phyloP scores from a whole-genome alignment of 2,329 filamentous ascomycete genomes.

The Stromatinia cepivora region DNA sequence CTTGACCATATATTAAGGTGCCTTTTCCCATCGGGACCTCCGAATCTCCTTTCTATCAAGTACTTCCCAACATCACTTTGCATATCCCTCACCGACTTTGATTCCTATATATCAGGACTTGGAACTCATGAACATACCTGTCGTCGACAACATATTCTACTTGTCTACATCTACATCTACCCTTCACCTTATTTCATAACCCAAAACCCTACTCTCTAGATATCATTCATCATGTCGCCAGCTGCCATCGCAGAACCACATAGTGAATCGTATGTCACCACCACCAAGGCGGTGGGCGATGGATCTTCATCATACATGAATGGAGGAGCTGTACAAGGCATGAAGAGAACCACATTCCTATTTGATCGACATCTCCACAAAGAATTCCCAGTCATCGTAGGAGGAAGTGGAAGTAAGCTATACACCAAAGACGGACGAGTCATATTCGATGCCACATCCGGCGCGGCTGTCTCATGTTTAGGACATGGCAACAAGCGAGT shows the following conservation, averaged over 20 bases:
- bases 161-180: constrained; percentile 8
- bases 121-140: constrained; percentile 2
- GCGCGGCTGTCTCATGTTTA: constrained; percentile 70
- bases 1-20: constrained; percentile 19
- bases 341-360: constrained; percentile 31
- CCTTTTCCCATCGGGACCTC: not conserved
- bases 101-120: constrained; percentile 11
- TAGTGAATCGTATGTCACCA: constrained; percentile 1
- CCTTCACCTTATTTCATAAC: not conserved
- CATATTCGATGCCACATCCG: constrained; percentile 72
- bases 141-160: constrained; percentile 3
- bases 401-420: constrained; percentile 37
- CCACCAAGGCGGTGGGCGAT: not conserved
- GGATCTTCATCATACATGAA: constrained; percentile 6
- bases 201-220: not conserved
- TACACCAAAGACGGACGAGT: constrained; percentile 48
- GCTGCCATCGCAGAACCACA: constrained; percentile 20
- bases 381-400: constrained; percentile 34
- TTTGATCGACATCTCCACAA: constrained; percentile 39
- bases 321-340: constrained; percentile 20
- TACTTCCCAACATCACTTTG: not conserved
- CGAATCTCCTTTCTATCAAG: constrained; percentile 14
- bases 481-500: constrained; percentile 67
- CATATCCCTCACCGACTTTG: constrained; percentile 4
- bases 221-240: constrained; percentile 19